A percentile compares a stretch with the other conserved stretches of the same genome.
These are phyloP conservation scores for Brassica incana DNA, from an alignment of 345 rosid genomes.

Conservation along the genomic window DNA sequence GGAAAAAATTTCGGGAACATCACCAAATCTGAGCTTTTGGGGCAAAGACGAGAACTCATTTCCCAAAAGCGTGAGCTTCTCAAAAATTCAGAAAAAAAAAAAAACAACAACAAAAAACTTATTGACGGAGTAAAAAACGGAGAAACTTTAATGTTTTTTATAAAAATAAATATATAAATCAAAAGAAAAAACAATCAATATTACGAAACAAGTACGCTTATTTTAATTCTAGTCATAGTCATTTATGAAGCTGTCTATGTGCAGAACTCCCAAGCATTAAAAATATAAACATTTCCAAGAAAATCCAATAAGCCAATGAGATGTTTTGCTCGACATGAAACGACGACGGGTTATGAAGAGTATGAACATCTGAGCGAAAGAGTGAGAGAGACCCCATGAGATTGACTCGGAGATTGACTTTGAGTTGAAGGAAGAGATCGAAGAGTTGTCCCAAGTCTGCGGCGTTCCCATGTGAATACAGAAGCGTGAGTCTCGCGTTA, in stretches of 20 bases:
- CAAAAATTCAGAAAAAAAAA: neutral
- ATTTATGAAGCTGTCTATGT: neutral
- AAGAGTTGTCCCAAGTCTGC: constrained; percentile 99
- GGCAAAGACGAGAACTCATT: constrained; percentile 38
- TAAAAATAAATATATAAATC: neutral
- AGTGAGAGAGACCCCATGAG: constrained; percentile 70
- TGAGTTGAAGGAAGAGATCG: constrained; percentile 96
- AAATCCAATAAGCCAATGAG: neutral
- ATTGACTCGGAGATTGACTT: constrained; percentile 94
- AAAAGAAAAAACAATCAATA: neutral
- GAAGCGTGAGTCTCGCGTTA: constrained; percentile 84
- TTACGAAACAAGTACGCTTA: neutral
- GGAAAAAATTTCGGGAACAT: constrained; percentile 36
- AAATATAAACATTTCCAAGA: constrained; percentile 4
- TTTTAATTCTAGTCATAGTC: neutral
- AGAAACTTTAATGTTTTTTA: constrained; percentile 10
- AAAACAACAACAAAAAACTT: neutral
- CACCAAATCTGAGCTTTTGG: constrained; percentile 39
- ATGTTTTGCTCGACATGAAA: neutral
- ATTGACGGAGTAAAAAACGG: neutral
- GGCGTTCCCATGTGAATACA: constrained; percentile 98
- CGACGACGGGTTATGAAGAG: neutral
- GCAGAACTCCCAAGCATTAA: neutral
- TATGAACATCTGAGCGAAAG: constrained; percentile 15
- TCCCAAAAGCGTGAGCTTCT: constrained; percentile 40